These are phyloP conservation scores for Erigeron canadensis DNA, from an alignment of 129 eudicot species.

Conservation along the genomic window DNA sequence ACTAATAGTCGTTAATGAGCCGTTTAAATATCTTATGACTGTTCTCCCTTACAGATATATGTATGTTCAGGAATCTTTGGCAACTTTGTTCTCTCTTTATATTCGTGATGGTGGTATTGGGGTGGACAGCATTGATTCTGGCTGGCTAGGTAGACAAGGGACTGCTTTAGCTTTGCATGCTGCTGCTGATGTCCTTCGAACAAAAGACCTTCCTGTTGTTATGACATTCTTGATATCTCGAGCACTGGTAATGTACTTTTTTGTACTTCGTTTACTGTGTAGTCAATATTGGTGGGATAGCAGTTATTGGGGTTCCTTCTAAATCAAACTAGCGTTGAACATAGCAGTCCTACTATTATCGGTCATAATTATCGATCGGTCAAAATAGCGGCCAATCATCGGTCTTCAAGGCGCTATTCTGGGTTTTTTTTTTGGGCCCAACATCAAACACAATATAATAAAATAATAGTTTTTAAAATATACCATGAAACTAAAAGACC, in stretches of 20 bases:
- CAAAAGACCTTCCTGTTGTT: constrained; percentile 98
- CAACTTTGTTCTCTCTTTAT: constrained; percentile 87
- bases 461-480: too few relatives aligned
- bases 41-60: constrained; percentile 19
- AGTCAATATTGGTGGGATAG: too few relatives aligned
- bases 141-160: constrained; percentile 99
- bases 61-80: constrained; percentile 72
- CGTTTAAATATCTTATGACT: not conserved
- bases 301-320: too few relatives aligned
- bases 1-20: constrained; percentile 1
- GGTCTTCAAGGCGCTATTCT: too few relatives aligned
- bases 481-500: too few relatives aligned
- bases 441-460: too few relatives aligned
- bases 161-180: constrained; percentile 78
- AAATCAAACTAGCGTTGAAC: too few relatives aligned
- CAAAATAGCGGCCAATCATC: too few relatives aligned
- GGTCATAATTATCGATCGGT: too few relatives aligned
- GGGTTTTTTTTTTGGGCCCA: too few relatives aligned
- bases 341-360: too few relatives aligned
- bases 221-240: constrained; percentile 96
- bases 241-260: constrained; percentile 67
- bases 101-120: constrained; percentile 78
- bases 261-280: not conserved
- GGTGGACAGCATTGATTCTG: constrained; percentile 63
- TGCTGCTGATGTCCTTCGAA: constrained; percentile 90